phyloP scores from a whole-genome alignment of 257 asterid genomes.

The Lycium ferocissimum region DNA sequence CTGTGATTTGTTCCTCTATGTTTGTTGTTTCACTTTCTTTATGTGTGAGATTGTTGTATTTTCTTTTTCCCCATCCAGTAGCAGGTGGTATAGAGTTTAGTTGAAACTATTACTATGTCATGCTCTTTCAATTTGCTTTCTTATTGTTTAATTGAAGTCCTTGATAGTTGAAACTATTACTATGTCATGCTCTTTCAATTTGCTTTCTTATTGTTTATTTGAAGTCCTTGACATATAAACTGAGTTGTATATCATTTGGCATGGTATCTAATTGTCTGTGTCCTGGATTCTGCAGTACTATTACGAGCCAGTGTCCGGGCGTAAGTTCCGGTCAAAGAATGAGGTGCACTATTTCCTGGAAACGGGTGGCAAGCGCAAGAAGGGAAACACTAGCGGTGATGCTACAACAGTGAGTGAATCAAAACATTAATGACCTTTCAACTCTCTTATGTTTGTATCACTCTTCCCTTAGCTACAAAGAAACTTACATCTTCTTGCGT shows the following conservation, averaged over 20 bases:
- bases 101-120: neutral
- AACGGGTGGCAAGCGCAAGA: constrained; percentile 44
- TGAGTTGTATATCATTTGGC: neutral
- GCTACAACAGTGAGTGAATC: constrained; percentile 27
- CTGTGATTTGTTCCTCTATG: constrained; percentile 2
- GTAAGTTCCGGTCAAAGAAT: constrained; percentile 44
- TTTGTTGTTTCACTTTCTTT: constrained; percentile 17
- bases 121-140: neutral
- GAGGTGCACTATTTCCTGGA: constrained; percentile 48
- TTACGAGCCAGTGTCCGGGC: constrained; percentile 39
- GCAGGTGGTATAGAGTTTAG: neutral
- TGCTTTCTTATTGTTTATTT: constrained; percentile 21
- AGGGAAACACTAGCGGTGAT: constrained; percentile 33
- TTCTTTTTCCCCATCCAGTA: neutral
- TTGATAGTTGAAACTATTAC: neutral
- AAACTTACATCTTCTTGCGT: neutral
- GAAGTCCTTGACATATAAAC: neutral
- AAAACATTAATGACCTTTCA: neutral
- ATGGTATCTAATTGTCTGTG: neutral
- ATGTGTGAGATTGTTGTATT: neutral
- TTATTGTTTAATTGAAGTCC: neutral
- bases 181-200: neutral
- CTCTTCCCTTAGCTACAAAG: neutral
- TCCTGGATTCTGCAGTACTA: constrained; percentile 42
- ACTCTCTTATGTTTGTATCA: neutral